Evolutionary conservation across 805 yeast genomes (phyloP).

Genomic region (Candida incommunis): DNA sequence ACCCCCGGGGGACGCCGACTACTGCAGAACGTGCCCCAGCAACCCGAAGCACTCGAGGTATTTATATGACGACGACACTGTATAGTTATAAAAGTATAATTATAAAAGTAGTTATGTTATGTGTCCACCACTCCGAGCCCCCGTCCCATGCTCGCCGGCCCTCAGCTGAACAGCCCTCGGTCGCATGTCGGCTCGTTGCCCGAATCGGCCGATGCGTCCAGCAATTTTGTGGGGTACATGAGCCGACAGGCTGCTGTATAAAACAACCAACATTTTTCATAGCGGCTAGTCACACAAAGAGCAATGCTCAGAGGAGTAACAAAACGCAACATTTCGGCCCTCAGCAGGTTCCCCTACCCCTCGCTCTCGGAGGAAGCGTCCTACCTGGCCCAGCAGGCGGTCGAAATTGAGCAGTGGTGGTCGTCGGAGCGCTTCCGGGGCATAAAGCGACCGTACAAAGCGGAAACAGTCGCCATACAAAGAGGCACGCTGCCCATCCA

Average conservation of each 20-base stretch:
- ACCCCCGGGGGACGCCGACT: neutral
- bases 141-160: no score
- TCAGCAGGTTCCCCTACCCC: slow-evolving; percentile 22
- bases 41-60: neutral
- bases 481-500: slow-evolving; percentile 33
- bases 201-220: slow-evolving; percentile 2
- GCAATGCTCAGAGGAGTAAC: neutral
- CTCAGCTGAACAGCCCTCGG: slow-evolving; percentile 7
- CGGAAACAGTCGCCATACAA: slow-evolving; percentile 37
- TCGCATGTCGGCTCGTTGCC: neutral
- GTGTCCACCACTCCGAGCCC: no score
- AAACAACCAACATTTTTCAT: neutral
- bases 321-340: neutral
- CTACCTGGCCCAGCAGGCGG: slow-evolving; percentile 21
- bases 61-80: neutral
- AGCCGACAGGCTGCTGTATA: neutral
- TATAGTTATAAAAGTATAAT: no score
- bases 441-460: slow-evolving; percentile 36
- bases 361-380: slow-evolving; percentile 18
- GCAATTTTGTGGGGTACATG: neutral
- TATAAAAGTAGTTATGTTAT: no score
- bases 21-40: neutral
- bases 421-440: slow-evolving; percentile 30
- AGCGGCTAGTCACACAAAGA: neutral
- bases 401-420: slow-evolving; percentile 37